A percentile compares a stretch with the other conserved stretches of the same genome.
Evolutionary conservation across 805 yeast species (phyloP).

Genomic region (Pichia nanzhaoensis): DNA sequence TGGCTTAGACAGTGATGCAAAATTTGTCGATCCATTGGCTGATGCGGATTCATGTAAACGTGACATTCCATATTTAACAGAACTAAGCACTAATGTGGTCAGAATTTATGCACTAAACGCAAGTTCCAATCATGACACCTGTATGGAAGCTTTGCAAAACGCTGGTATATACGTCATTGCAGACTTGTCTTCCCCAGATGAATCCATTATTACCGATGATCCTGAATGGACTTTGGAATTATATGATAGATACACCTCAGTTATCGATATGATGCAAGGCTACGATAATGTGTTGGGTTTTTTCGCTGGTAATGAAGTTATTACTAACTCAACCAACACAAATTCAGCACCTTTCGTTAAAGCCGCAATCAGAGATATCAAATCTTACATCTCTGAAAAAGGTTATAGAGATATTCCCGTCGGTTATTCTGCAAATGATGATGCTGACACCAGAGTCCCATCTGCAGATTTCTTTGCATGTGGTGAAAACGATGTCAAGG

Average conservation of each 20-base stretch:
- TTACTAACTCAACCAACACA: constrained; percentile 76
- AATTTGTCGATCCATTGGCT: constrained; percentile 70
- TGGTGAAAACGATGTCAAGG: constrained; percentile 58
- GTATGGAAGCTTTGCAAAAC: constrained; percentile 67
- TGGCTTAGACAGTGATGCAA: constrained; percentile 27
- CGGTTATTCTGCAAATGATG: constrained; percentile 92
- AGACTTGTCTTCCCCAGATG: constrained; percentile 81
- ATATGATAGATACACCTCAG: constrained; percentile 70
- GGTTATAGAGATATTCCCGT: constrained; percentile 79
- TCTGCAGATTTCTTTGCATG: constrained; percentile 85
- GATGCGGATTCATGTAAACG: constrained; percentile 64
- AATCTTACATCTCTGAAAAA: constrained; percentile 59
- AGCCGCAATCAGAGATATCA: constrained; percentile 91
- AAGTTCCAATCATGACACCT: constrained; percentile 58
- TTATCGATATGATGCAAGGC: constrained; percentile 70
- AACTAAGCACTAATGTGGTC: constrained; percentile 67
- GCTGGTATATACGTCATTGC: constrained; percentile 91
- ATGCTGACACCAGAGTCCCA: constrained; percentile 65
- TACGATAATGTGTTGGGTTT: constrained; percentile 85
- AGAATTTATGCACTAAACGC: constrained; percentile 87
- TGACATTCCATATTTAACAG: constrained; percentile 70
- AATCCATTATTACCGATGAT: constrained; percentile 65
- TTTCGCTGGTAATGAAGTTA: constrained; percentile 97
- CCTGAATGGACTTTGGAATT: constrained; percentile 76
- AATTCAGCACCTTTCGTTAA: constrained; percentile 91